A percentile compares a stretch with the other conserved stretches of the same genome.
Conservation (phyloP, 192 early-diverging fungal species). For the Geranomyces variabilis region DNA sequence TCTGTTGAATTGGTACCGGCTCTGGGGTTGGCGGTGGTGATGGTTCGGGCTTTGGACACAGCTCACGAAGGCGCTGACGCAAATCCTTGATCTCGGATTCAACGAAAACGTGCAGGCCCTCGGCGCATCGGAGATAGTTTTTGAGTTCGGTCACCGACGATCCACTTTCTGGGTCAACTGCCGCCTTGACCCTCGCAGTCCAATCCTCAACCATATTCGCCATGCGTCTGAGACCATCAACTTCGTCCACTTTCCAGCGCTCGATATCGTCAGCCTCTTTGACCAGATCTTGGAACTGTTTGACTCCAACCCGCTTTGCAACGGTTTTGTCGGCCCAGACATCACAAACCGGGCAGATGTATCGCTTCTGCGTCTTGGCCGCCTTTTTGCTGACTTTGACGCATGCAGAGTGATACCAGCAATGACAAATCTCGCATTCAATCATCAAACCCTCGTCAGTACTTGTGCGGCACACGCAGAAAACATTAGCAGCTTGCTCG, state of each 20-base stretch:
- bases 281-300: slow-evolving; percentile 30
- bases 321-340: neutral
- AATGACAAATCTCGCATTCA: slow-evolving; percentile 43
- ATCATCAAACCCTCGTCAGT: slow-evolving; percentile 33
- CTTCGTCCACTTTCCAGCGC: slow-evolving; percentile 27
- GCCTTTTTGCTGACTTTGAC: slow-evolving; percentile 38
- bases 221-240: slow-evolving; percentile 23
- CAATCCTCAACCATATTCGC: slow-evolving; percentile 12
- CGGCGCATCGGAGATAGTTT: slow-evolving; percentile 19
- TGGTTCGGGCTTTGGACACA: neutral
- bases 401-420: slow-evolving; percentile 45
- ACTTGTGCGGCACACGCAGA: slow-evolving; percentile 37
- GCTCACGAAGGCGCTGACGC: neutral
- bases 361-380: slow-evolving; percentile 20
- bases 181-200: neutral
- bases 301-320: slow-evolving; percentile 11
- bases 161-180: neutral
- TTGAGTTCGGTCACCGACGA: neutral
- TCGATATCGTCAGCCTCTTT: slow-evolving; percentile 19
- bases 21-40: neutral
- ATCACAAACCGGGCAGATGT: slow-evolving; percentile 46
- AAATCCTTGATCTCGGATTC: slow-evolving; percentile 11
- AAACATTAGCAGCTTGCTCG: neutral
- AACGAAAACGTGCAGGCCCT: slow-evolving; percentile 15
- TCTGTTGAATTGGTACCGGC: neutral